Percentiles rank a stretch among this genome's conserved stretches.
Evolutionary conservation across 2,329 filamentous ascomycete genomes (phyloP).

Genomic region (Aspergillus floridensis): DNA sequence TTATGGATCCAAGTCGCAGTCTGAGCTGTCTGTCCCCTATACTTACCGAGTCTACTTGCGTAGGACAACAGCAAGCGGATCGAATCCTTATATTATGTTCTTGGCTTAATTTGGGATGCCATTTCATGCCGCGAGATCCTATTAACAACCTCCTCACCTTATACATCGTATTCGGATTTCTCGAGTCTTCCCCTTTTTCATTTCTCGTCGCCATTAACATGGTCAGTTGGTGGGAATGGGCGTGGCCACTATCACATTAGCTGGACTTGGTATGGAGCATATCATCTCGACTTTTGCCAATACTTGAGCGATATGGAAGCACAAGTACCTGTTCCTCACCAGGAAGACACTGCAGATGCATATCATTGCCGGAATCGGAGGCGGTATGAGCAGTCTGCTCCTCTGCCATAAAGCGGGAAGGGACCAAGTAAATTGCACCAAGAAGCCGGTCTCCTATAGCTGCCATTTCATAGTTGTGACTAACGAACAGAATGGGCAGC

Average conservation of each 20-base stretch:
- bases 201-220: neutral
- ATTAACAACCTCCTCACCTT: neutral
- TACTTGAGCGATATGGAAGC: neutral
- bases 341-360: neutral
- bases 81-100: neutral
- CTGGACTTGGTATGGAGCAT: neutral
- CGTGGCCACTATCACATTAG: neutral
- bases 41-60: neutral
- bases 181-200: neutral
- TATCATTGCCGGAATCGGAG: neutral
- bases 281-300: neutral
- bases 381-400: too few species aligned
- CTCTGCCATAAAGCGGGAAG: neutral
- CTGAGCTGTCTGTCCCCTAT: neutral
- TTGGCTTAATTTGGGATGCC: neutral
- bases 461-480: neutral
- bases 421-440: neutral
- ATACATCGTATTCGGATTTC: neutral
- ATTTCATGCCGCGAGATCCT: neutral
- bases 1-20: neutral
- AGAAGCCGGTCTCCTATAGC: neutral
- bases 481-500: neutral
- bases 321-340: neutral
- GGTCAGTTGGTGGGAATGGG: neutral
- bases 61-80: neutral